phyloP scores from a whole-genome alignment of 169 alveolate species.

The Eimeria falciformis region DNA sequence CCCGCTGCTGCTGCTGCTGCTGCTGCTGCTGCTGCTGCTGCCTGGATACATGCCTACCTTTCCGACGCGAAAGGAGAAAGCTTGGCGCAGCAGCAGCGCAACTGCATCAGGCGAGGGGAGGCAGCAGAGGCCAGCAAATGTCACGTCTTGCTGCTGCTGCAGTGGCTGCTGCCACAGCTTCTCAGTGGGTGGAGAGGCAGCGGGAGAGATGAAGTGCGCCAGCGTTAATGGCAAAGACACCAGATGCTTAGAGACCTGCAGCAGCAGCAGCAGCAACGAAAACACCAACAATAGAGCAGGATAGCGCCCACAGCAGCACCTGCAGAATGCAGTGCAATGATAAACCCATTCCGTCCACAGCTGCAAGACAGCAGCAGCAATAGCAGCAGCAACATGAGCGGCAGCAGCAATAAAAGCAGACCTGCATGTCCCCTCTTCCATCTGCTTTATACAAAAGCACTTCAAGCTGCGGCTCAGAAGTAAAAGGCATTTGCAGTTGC shows the following conservation, averaged over 20 bases:
- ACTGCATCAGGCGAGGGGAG: neutral
- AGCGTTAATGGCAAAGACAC: neutral
- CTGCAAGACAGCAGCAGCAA: neutral
- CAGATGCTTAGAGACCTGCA: neutral
- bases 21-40: neutral
- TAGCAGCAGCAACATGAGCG: neutral
- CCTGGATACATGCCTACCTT: neutral
- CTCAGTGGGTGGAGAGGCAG: neutral
- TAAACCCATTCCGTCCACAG: conserved; percentile 30
- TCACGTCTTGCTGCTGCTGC: conserved; percentile 50
- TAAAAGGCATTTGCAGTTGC: neutral
- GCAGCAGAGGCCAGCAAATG: neutral
- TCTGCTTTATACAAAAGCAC: neutral
- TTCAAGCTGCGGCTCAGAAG: neutral
- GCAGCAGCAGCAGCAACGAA: neutral
- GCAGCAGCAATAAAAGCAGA: neutral
- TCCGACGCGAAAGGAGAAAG: neutral
- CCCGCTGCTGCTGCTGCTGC: neutral
- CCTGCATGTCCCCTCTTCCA: neutral
- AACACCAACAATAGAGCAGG: neutral
- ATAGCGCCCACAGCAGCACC: neutral
- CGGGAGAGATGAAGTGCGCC: neutral
- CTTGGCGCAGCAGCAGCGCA: neutral
- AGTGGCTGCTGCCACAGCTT: conserved; percentile 39
- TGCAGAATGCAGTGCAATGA: neutral